Base-by-base conservation (phyloP, 176 grass and related monocot species). In the Thalia dealbata region DNA sequence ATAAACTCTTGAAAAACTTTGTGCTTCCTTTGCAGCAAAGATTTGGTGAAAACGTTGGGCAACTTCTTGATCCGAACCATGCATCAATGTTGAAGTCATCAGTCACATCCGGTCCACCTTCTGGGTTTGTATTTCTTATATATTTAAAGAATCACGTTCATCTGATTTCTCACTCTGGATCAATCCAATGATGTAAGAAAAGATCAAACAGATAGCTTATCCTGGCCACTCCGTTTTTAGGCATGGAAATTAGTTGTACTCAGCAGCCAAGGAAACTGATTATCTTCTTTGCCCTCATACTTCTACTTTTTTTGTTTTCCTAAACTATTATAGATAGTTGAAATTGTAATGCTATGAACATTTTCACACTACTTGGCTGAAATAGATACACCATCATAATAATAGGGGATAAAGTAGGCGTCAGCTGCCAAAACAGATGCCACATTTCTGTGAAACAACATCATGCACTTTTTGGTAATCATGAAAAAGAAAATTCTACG, bases 41-140 rank as follows among this genome's bases (percentile, higher is more conserved):
- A 28, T 80, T 78, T 41, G 46, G 58, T 70, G 85, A 88, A 68
- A 91, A 52, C 32, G 55, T 69, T 68, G 70, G 80, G 12, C 85
- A 87, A 45, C 52, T 91, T 71, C 80, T 91, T 78, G 89, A 88
- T 43, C 64, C 85, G 46, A 88, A 81, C 54, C 77, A 78, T 0
- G 73, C 89, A 52, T 81, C 85, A 19, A 78, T 80, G 51, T 64
- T 88, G 19, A 91, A 88, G 60, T 73, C 82, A 1, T 61, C 82
- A 69, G 66, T 80, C 75, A 80, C 78, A 78, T 76, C 82, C 64
- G 66, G 82, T 61, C 85, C 80, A 45, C 77, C 80, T 83, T 78
- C 82, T 75, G 89, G 85, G 89, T 91, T 78, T 44, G 0, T 67
- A 67, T 54, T 61, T 38, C 51, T 67, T 24, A 28, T 50, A 51